These are phyloP conservation scores for Yamadazyma taylorii DNA, from an alignment of 1,139 yeast species.

Conservation along the genomic window DNA sequence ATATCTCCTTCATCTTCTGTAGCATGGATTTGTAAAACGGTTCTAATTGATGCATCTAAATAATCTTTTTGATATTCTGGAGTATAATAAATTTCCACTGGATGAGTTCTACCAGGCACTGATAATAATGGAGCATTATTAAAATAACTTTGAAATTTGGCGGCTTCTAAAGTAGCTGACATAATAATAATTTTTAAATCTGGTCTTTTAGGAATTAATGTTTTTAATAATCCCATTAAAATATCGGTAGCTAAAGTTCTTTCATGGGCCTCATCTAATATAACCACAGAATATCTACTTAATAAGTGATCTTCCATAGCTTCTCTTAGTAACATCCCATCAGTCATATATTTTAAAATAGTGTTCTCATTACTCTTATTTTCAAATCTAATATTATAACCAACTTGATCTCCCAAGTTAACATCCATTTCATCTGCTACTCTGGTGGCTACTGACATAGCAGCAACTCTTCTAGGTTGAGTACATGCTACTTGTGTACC, in stretches of 20 bases:
- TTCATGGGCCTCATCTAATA: conserved; percentile 97
- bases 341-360: conserved; percentile 93
- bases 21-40: conserved; percentile 94
- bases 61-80: conserved; percentile 96
- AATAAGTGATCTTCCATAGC: conserved; percentile 96
- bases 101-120: conserved; percentile 97
- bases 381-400: conserved; percentile 91
- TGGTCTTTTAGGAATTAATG: conserved; percentile 74
- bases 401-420: conserved; percentile 85
- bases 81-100: conserved; percentile 94
- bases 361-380: conserved; percentile 82
- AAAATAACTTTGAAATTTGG: conserved; percentile 88
- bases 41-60: conserved; percentile 89
- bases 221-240: conserved; percentile 90
- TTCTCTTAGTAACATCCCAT: conserved; percentile 96
- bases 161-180: conserved; percentile 98
- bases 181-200: conserved; percentile 90
- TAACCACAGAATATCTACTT: conserved; percentile 80
- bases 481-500: conserved; percentile 93
- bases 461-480: conserved; percentile 97
- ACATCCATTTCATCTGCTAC: conserved; percentile 98
- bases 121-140: conserved; percentile 91
- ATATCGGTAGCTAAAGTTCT: conserved; percentile 96
- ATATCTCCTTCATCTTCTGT: conserved; percentile 95
- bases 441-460: conserved; percentile 95